Percentiles rank a stretch among this genome's conserved stretches.
phyloP scores from a whole-genome alignment of 2,329 filamentous ascomycete species.

The Penicillium frequentans region DNA sequence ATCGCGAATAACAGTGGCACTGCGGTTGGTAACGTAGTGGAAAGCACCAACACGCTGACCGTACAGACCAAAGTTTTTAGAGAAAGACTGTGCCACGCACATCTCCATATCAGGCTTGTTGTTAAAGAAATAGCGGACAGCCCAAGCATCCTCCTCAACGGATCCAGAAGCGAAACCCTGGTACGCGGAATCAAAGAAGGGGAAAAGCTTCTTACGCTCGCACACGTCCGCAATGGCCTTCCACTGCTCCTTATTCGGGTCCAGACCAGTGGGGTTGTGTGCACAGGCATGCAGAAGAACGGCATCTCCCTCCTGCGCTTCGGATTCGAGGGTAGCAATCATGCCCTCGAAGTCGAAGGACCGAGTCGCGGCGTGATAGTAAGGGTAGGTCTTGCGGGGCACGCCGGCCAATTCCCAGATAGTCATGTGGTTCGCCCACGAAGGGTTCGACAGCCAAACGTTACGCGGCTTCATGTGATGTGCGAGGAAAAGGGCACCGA shows the following conservation, averaged over 20 bases:
- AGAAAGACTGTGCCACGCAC: constrained; percentile 59
- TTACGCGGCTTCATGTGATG: constrained; percentile 75
- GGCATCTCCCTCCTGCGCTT: constrained; percentile 76
- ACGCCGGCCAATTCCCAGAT: constrained; percentile 80
- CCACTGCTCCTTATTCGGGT: constrained; percentile 92
- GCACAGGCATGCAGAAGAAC: constrained; percentile 92
- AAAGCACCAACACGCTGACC: constrained; percentile 94
- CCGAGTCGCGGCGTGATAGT: constrained; percentile 69
- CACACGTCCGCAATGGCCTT: constrained; percentile 78
- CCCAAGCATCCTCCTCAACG: constrained; percentile 78
- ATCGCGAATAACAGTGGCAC: constrained; percentile 28
- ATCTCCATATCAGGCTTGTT: constrained; percentile 69
- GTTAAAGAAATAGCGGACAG: constrained; percentile 87
- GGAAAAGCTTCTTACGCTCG: constrained; percentile 79
- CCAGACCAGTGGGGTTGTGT: constrained; percentile 96
- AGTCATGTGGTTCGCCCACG: constrained; percentile 97
- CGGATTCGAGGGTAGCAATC: constrained; percentile 83
- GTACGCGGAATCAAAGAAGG: constrained; percentile 97
- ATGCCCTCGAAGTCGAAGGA: constrained; percentile 52
- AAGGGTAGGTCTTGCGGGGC: constrained; percentile 78
- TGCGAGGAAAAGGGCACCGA: constrained; percentile 86
- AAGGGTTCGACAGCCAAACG: constrained; percentile 90
- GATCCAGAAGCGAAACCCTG: constrained; percentile 95
- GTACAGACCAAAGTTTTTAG: constrained; percentile 76
- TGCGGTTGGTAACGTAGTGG: constrained; percentile 57